Evolutionary conservation across 371 early-diverging fungal genomes (phyloP), one percentile per base, ranked within the genome.

Genomic region (Sanchytrium tribonematis): DNA sequence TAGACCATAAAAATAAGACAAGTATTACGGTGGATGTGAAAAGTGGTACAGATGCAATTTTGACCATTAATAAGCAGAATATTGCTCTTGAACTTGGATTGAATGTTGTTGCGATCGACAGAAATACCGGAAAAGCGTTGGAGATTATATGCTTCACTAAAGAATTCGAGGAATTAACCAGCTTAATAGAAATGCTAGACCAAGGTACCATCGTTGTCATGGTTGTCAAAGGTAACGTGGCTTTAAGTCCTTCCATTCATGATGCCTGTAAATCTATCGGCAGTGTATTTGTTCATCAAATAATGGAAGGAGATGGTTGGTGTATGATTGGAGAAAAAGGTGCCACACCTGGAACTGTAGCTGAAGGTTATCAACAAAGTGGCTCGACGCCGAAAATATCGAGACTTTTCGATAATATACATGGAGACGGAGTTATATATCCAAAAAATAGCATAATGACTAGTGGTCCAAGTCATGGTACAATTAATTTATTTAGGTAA

Each of bases 301-400:
- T 86, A 30, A 70, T 75, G 66, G 87, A 85, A 72, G 83, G 88
- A 30, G 89, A 89, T 74, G 86, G 87, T 0, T 90, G 85, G 84
- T 86, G 85, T 48, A 71, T 90, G 66, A 84, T 90, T 74, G 85
- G 85, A 0, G 82, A 84, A 70, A 66, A 66, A 5, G 22, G 31
- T 17, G 31, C 27, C 72, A 48, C 12, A n/a, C 12, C 12, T 48
- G 48, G n/a, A 16, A 16, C n/a, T 48, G 12, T 48, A 16, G 48
- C n/a, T 48, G 48, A 48, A 48, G 48, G 16, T 48, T 48, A 48
- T n/a, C 17, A 30, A 17, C 1, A 67, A 86, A 86, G 74, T 83
- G 78, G 27, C 74, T 75, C 0, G 74, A 72, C 29, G 66, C 65
- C n/a, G n/a, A n/a, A n/a, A n/a, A n/a, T n/a, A n/a, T n/a, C 76